Evolutionary conservation across 352 stramenopile species (phyloP), one percentile per base, ranked within the genome.

Genomic region (Phytophthora vignae): DNA sequence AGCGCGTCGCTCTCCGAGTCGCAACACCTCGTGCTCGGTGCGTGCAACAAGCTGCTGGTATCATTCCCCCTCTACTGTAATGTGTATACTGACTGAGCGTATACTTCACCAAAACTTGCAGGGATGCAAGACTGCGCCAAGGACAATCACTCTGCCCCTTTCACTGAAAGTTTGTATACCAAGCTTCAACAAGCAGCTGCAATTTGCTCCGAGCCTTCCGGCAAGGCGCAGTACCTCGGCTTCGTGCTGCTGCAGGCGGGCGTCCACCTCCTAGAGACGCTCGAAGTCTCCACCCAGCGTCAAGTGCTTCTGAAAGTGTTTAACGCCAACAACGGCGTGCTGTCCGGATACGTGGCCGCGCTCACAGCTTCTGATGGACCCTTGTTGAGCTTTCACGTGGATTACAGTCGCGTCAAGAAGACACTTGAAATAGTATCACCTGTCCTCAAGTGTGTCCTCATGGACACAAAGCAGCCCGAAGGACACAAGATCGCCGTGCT

Each of bases 211-310:
- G 60, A 81, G 29, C 82, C 85, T 21, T 55, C 50, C 6, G 76
- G 64, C 64, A 93, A 93, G 71, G 82, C 78, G 5, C 73, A 83
- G 60, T 83, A 75, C 44, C 65, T 93, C 2, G 83, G 82, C 21
- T 83, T 82, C 33, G 62, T 67, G 38, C 55, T 93, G 10, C 40
- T 86, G 0, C 49, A 80, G 29, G 60, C 72, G n/a, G 73, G 79
- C 40, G 55, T 83, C 29, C 17, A 63, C 1, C 15, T 63, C 15
- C 25, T 72, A 1, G 52, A 61, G 21, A 72, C 66, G 44, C 42
- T 61, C 27, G n/a, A 63, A 69, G 6, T 40, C 40, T 63, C 54
- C 31, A 61, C 21, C 19, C 22, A 58, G 17, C 25, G 54, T 52
- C 12, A 29, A 61, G 15, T 38, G 50, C 57, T 92, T 7, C 59